These are phyloP conservation scores for Diplodia seriata DNA, from an alignment of 2,329 filamentous ascomycete species.

Conservation along the genomic window DNA sequence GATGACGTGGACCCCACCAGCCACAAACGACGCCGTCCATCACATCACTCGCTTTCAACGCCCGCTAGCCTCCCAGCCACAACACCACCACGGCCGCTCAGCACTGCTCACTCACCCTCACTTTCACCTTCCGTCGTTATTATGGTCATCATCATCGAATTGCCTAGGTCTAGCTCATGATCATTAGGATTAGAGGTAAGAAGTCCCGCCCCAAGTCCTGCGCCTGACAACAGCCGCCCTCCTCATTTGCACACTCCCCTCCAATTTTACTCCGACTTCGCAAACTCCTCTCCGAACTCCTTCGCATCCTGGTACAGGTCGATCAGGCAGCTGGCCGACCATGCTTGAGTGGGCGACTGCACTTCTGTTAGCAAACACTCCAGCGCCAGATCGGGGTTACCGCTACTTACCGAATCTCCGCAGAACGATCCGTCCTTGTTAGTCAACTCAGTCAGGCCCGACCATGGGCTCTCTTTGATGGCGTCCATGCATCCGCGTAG, in stretches of 20 bases:
- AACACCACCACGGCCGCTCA: not conserved
- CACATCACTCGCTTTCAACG: too few species aligned
- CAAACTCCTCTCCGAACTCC: slow-evolving; percentile 41
- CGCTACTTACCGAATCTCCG: slow-evolving; percentile 76
- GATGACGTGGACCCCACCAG: slow-evolving; percentile 13
- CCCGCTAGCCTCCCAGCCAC: not conserved
- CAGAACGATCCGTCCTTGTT: slow-evolving; percentile 87
- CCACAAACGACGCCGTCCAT: not conserved
- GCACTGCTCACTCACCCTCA: not conserved
- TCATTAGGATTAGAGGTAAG: slow-evolving; percentile 25
- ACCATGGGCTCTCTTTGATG: slow-evolving; percentile 82
- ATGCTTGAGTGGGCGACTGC: slow-evolving; percentile 91
- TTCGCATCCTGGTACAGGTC: slow-evolving; percentile 94
- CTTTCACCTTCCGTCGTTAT: not conserved
- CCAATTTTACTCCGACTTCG: slow-evolving; percentile 19
- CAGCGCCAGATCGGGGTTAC: slow-evolving; percentile 2
- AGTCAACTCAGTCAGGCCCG: slow-evolving; percentile 89
- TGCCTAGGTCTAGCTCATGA: slow-evolving; percentile 16
- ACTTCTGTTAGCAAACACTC: slow-evolving; percentile 41
- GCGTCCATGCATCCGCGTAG: slow-evolving; percentile 84
- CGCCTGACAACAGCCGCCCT: slow-evolving; percentile 13
- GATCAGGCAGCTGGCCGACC: slow-evolving; percentile 93
- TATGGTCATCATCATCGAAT: slow-evolving; percentile 1
- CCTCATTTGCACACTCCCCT: not conserved
- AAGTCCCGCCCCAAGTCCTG: not conserved